Conservation (phyloP, 2,329 filamentous ascomycete species). For the Zelopaecilomyces penicillatus region DNA sequence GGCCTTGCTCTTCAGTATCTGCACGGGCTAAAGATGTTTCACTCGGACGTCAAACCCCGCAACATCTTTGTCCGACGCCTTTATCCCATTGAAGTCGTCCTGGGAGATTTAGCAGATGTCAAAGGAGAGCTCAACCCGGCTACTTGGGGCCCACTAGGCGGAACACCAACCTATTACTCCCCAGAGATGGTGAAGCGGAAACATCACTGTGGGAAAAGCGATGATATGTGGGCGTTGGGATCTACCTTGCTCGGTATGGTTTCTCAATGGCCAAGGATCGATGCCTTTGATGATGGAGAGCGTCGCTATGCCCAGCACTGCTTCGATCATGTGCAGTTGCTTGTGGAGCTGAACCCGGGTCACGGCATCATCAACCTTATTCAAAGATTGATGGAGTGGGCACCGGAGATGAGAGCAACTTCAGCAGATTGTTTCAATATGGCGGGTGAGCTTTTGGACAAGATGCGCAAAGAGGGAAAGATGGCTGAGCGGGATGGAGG, state of each 20-base stretch:
- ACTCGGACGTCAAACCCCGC: slow-evolving; percentile 24
- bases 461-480: not conserved
- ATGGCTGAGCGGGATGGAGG: not conserved
- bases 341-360: slow-evolving; percentile 17
- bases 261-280: slow-evolving; percentile 18
- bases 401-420: slow-evolving; percentile 11
- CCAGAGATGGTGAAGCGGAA: slow-evolving; percentile 17
- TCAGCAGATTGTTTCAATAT: slow-evolving; percentile 13
- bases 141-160: slow-evolving; percentile 9
- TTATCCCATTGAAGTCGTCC: slow-evolving; percentile 19
- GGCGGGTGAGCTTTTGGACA: slow-evolving; percentile 7
- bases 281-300: slow-evolving; percentile 9
- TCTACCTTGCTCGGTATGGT: slow-evolving; percentile 23
- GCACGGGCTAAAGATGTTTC: slow-evolving; percentile 16
- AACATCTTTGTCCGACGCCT: slow-evolving; percentile 23
- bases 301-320: slow-evolving; percentile 17
- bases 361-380: slow-evolving; percentile 17
- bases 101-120: slow-evolving; percentile 24
- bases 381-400: slow-evolving; percentile 14
- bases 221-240: slow-evolving; percentile 28
- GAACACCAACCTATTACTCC: slow-evolving; percentile 22
- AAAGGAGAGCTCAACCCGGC: slow-evolving; percentile 8
- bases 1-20: slow-evolving; percentile 19
- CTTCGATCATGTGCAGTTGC: slow-evolving; percentile 13
- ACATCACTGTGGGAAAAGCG: slow-evolving; percentile 15